Percentiles rank a stretch among this genome's conserved stretches.
These are phyloP conservation scores for Penicillium verrucosum DNA, from an alignment of 2,329 filamentous ascomycete genomes.

Conservation along the genomic window DNA sequence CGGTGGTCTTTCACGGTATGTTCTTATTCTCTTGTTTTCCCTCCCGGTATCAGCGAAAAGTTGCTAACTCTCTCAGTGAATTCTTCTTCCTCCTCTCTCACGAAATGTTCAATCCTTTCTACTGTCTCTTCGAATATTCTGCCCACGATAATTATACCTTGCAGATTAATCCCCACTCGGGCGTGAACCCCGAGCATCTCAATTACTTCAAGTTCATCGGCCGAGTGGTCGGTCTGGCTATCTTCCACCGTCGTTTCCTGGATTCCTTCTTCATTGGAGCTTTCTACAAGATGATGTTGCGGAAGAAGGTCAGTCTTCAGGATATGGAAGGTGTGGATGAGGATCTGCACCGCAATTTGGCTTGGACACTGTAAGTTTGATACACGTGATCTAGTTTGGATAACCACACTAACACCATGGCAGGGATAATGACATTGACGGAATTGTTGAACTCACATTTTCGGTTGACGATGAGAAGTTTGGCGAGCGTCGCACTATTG, in stretches of 20 bases:
- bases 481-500: slow-evolving; percentile 88
- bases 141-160: slow-evolving; percentile 99
- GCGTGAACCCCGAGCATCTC: slow-evolving; percentile 97
- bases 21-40: neutral
- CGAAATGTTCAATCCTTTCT: slow-evolving; percentile 99
- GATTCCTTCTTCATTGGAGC: slow-evolving; percentile 99
- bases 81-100: slow-evolving; percentile 99
- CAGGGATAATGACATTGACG: slow-evolving; percentile 90
- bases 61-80: slow-evolving; percentile 58
- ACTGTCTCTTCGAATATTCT: slow-evolving; percentile 98
- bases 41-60: neutral
- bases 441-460: slow-evolving; percentile 92
- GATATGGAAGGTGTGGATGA: slow-evolving; percentile 99
- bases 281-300: slow-evolving; percentile 98
- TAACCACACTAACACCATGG: slow-evolving; percentile 18
- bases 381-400: neutral
- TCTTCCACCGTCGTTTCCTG: slow-evolving; percentile 95
- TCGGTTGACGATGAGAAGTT: slow-evolving; percentile 97
- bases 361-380: slow-evolving; percentile 75
- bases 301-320: slow-evolving; percentile 83
- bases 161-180: slow-evolving; percentile 98
- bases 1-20: slow-evolving; percentile 80
- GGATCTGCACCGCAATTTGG: slow-evolving; percentile 92
- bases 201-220: slow-evolving; percentile 99
- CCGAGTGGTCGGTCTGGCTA: slow-evolving; percentile 90